phyloP scores from a whole-genome alignment of 208 protist species.

The Leishmania tarentolae region DNA sequence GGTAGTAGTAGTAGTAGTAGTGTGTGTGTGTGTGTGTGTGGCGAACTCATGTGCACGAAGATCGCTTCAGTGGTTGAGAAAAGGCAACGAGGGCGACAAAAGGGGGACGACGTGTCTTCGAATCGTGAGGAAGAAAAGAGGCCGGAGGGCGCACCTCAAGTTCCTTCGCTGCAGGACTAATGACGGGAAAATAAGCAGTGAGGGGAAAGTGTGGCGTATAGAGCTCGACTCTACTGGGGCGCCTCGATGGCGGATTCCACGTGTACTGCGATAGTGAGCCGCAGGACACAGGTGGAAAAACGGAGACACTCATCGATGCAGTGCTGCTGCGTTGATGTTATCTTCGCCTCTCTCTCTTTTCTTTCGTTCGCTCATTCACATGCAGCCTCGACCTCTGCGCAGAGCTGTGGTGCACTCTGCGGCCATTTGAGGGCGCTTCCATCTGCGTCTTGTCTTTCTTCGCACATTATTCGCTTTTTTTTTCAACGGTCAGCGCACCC shows the following conservation, averaged over 20 bases:
- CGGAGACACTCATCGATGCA: background rate
- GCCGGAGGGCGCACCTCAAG: background rate
- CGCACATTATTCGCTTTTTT: background rate
- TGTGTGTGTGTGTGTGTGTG: background rate
- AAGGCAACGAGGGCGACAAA: background rate
- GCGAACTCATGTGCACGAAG: background rate
- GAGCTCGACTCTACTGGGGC: background rate
- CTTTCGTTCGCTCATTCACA: background rate
- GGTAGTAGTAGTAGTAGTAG: too few species aligned
- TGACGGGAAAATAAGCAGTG: background rate
- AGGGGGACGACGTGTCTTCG: background rate
- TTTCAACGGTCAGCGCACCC: background rate
- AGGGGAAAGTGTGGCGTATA: background rate
- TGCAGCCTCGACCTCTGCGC: background rate
- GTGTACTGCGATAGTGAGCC: background rate
- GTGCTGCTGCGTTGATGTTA: background rate
- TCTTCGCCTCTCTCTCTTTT: background rate
- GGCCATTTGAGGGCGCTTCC: background rate
- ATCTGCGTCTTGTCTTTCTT: background rate
- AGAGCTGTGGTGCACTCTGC: background rate
- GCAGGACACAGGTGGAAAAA: background rate
- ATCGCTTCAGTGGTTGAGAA: background rate
- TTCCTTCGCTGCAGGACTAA: background rate
- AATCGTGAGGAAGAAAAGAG: background rate
- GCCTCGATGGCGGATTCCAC: background rate